Base-by-base conservation (phyloP, 768 basidiomycete species). In the Gelatoporia subvermispora region DNA sequence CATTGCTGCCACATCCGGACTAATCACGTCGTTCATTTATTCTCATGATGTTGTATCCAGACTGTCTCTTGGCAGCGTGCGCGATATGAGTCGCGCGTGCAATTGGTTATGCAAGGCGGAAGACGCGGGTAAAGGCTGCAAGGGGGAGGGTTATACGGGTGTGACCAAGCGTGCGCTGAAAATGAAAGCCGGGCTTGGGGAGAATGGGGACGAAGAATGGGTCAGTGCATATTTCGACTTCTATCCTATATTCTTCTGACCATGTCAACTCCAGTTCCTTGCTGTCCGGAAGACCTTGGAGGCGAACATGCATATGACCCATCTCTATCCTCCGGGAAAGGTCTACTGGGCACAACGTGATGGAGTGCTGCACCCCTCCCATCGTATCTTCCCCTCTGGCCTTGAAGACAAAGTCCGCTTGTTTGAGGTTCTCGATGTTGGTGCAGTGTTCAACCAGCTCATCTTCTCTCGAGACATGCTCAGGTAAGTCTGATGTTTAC, bases 391-490 rank as follows among this genome's bases (percentile, higher is more conserved):
- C 15, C 17, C 39, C 36, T 47, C 45, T 18, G 37, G 34, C 4
- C 45, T 15, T 48, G 63, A 65, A n/a, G 73, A 79, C 28, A 82
- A 81, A 57, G 60, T 89, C 13, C 72, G 88, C 43, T 62, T 92
- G 25, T 92, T 90, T 53, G 85, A 90, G 60, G 88, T 92, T 9
- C 60, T 81, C 28, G 81, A 90, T 50, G 82, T 83, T 13, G 83
- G 89, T 65, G 75, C 77, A 56, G 85, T 88, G 40, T 93, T 91
- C 61, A 76, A 74, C 15, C 88, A 92, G 65, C 79, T 92, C 48
- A 78, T 90, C 5, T 92, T 92, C 66, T 80, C 88, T 28, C 74
- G 74, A 62, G 84, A 88, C 61, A 92, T 93, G 90, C 70, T 93
- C 51, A 83, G 80, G 86, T 84, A 53, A 31, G 77, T 68, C 13